phyloP scores from a whole-genome alignment of 257 asterid species.

The Solanum habrochaites region DNA sequence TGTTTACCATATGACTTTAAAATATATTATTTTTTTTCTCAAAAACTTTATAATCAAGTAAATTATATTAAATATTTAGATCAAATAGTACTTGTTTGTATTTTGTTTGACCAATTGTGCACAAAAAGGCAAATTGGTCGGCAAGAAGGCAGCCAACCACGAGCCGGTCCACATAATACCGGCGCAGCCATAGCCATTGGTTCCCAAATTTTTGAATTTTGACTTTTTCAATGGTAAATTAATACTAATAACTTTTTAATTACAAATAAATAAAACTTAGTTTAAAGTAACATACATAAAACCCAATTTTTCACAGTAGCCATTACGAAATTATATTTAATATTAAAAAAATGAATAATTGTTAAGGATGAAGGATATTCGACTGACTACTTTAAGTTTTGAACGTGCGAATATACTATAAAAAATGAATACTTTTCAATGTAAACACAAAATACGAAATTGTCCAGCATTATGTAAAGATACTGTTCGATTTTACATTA shows the following conservation, averaged over 20 bases:
- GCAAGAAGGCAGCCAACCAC: not conserved
- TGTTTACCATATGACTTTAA: not conserved
- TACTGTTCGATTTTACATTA: too few relatives aligned
- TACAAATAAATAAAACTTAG: too few relatives aligned
- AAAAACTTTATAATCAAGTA: not conserved
- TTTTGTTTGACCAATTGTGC: not conserved
- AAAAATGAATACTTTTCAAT: too few relatives aligned
- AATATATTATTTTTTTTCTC: not conserved
- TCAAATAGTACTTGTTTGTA: not conserved
- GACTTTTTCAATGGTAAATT: too few relatives aligned
- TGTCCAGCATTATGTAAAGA: accelerated
- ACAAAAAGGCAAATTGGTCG: not conserved
- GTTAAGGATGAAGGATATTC: too few relatives aligned
- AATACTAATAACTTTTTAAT: too few relatives aligned
- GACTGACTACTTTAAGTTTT: accelerated
- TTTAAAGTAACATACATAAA: too few relatives aligned
- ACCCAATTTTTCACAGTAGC: too few relatives aligned
- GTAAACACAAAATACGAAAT: too few relatives aligned
- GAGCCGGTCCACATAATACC: not conserved
- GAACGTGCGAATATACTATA: too few relatives aligned
- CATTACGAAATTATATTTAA: too few relatives aligned
- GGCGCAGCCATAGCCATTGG: not conserved
- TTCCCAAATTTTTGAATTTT: not conserved
- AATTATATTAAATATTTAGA: not conserved
- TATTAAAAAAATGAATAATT: too few relatives aligned